A percentile compares a stretch with the other conserved stretches of the same genome.
Conservation (phyloP, 139 green algal genomes). For the Closterium sp. region DNA sequence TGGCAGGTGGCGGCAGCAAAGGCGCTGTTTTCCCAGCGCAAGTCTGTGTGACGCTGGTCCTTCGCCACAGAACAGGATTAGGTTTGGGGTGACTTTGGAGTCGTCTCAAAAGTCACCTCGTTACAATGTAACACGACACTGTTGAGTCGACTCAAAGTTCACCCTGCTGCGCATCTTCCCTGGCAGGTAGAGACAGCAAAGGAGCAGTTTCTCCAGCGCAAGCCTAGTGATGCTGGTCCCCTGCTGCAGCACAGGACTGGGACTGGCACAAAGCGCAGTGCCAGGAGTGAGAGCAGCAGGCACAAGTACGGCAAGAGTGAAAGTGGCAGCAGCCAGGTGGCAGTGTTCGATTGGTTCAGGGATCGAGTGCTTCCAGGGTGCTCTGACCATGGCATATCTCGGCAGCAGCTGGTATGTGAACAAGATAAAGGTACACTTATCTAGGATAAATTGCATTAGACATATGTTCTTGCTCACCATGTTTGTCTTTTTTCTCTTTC, state of each 20-base stretch:
- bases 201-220: neutral
- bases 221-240: neutral
- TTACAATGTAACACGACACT: too few relatives aligned
- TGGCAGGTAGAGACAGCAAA: neutral
- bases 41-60: too few relatives aligned
- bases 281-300: neutral
- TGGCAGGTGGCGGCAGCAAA: too few relatives aligned
- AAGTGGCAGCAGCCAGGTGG: neutral
- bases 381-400: neutral
- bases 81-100: too few relatives aligned
- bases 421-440: neutral
- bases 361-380: neutral
- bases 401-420: neutral
- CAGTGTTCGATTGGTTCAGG: neutral
- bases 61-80: too few relatives aligned
- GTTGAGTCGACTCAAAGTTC: too few relatives aligned
- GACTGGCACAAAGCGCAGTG: neutral
- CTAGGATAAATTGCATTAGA: too few relatives aligned
- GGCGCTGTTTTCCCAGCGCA: too few relatives aligned
- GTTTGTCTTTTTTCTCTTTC: neutral
- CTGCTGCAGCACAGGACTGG: neutral
- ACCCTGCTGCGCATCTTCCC: too few relatives aligned
- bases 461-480: neutral
- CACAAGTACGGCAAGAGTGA: neutral
- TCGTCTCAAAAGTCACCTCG: too few relatives aligned